Conservation (phyloP, 768 basidiomycete genomes). For the Russula griseocarnosa region DNA sequence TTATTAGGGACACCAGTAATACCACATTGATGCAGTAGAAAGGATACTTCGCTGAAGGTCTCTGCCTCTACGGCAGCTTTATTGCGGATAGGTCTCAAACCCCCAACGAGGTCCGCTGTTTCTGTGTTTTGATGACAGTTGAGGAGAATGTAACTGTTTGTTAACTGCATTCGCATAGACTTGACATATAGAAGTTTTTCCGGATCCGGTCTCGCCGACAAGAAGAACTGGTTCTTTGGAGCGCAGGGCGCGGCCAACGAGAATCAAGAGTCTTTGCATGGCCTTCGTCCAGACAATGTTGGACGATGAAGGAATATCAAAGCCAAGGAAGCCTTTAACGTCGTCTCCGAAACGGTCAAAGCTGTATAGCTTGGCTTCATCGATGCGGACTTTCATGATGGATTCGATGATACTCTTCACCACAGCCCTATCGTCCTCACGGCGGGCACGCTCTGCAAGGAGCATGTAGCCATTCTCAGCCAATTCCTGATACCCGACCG, state of each 20-base stretch:
- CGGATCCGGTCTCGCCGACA: conserved; percentile 95
- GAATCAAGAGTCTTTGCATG: conserved; percentile 83
- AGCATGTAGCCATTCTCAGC: conserved; percentile 98
- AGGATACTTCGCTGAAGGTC: conserved; percentile 42
- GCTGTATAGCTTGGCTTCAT: conserved; percentile 66
- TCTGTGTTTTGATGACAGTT: conserved; percentile 99
- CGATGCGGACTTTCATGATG: conserved; percentile 81
- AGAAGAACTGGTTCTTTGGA: conserved; percentile 93
- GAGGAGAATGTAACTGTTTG: conserved; percentile 62
- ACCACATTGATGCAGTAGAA: conserved; percentile 43
- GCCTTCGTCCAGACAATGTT: conserved; percentile 88
- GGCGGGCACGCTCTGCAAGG: conserved; percentile 83
- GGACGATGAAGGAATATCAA: conserved; percentile 44
- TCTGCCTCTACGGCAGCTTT: conserved; percentile 54
- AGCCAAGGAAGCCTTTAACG: conserved; percentile 50
- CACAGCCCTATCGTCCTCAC: conserved; percentile 76
- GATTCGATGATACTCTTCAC: conserved; percentile 93
- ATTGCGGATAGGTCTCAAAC: conserved; percentile 84
- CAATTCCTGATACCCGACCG: conserved; percentile 84
- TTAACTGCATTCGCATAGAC: conserved; percentile 66
- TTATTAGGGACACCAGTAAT: conserved; percentile 33
- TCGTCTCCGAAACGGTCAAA: conserved; percentile 43
- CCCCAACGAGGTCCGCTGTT: conserved; percentile 93
- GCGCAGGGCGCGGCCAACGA: conserved; percentile 79
- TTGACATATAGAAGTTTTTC: conserved; percentile 97